Evolutionary conservation across 2,329 filamentous ascomycete genomes (phyloP).

Genomic region (Curvularia eragrostidis): DNA sequence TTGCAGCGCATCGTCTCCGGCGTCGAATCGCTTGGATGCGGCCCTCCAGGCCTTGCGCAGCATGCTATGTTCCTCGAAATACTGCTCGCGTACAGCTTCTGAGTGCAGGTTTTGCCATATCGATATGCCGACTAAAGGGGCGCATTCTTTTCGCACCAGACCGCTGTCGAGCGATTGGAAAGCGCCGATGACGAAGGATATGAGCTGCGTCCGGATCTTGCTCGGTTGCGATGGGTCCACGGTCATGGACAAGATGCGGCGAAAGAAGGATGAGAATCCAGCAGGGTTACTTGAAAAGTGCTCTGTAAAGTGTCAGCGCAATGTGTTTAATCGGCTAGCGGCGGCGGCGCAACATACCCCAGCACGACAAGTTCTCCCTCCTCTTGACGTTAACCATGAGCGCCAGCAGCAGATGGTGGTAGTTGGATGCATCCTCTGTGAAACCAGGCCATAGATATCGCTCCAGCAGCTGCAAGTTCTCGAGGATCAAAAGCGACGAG

Average conservation of each 20-base stretch:
- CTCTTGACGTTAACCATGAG: constrained; percentile 87
- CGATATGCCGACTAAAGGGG: constrained; percentile 89
- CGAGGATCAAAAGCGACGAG: constrained; percentile 79
- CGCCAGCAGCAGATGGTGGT: constrained; percentile 86
- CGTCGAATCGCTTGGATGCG: constrained; percentile 82
- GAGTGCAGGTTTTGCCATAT: constrained; percentile 93
- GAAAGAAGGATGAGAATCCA: constrained; percentile 89
- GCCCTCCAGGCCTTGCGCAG: constrained; percentile 91
- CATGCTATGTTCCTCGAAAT: constrained; percentile 74
- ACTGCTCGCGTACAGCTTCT: constrained; percentile 74
- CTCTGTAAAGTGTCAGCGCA: constrained; percentile 57
- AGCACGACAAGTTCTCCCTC: constrained; percentile 84
- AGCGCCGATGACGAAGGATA: constrained; percentile 87
- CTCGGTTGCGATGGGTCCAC: constrained; percentile 60
- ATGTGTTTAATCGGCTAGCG: constrained; percentile 9
- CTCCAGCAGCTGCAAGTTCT: constrained; percentile 90
- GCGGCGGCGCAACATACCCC: constrained; percentile 66
- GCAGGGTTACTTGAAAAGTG: constrained; percentile 77
- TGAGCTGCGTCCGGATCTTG: constrained; percentile 72
- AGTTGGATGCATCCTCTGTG: constrained; percentile 84
- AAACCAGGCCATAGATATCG: constrained; percentile 95
- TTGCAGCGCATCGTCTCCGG: constrained; percentile 79
- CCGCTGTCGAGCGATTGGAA: constrained; percentile 93
- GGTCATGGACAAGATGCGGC: constrained; percentile 85
- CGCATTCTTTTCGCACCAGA: constrained; percentile 93